Evolutionary conservation across 257 asterid species (phyloP), one percentile per base, ranked within the genome.

Genomic region (Osmanthus fragrans): DNA sequence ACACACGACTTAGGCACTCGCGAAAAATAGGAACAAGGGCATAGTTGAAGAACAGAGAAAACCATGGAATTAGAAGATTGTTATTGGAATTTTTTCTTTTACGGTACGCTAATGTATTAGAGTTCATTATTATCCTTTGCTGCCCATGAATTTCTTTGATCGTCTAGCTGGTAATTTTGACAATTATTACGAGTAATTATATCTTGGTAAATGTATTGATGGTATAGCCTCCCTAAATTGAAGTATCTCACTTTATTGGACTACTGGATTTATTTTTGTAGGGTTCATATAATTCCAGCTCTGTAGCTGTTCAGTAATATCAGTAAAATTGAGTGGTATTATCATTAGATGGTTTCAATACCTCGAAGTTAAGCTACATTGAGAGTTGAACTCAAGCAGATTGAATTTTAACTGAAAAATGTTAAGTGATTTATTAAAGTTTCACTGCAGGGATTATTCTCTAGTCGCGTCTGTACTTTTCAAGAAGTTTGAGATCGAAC

Each of bases 401-500:
- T 23, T 63, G 69, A 63, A 63, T 25, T 63, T 23, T 63, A 27
- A 23, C 19, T 63, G 36, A 25, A 25, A 63, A 63, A 63, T 63
- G 36, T 63, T 10, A 19, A 23, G 69, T 63, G 69, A 23, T 63
- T 25, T 63, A 63, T 27, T n/a, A 7, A 27, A 23, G 69, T 63
- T 63, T 63, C 34, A 11, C 69, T 63, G 69, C 36, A 63, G 69
- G 69, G 19, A 63, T 63, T 63, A 9, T 23, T 9, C 69, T 27
- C 3, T 63, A 63, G 69, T 65, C 30, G 42, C 58, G 2, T 66
- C 74, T 71, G 63, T 49, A 60, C 27, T 64, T 66, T 56, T 40
- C 74, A 60, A 21, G 51, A 69, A 25, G 72, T 51, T 56, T 73
- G 36, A 32, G 58, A 72, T 29, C 34, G 79, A 18, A 71, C 66